A percentile compares a stretch with the other conserved stretches of the same genome.
Evolutionary conservation across 306 rosid genomes (phyloP).

Genomic region (Prunus kanzakura): DNA sequence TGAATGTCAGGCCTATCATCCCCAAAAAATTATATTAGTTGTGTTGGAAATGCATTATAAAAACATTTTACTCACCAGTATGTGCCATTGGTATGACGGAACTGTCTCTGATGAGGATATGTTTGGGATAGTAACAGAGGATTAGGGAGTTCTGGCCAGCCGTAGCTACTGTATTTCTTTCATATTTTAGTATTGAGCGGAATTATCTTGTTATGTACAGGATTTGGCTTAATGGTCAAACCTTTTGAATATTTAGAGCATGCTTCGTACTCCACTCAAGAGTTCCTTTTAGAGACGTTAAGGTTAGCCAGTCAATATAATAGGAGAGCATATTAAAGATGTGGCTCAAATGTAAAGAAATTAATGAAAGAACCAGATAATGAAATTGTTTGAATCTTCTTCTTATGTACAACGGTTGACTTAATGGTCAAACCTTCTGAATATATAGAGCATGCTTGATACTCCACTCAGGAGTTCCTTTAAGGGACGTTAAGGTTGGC

Average conservation of each 20-base stretch:
- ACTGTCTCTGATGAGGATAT: neutral
- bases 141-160: neutral
- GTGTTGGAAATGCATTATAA: neutral
- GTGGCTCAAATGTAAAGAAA: neutral
- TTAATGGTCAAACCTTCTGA: neutral
- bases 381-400: neutral
- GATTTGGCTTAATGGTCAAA: neutral
- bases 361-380: neutral
- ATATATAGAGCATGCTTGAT: neutral
- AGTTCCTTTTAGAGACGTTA: neutral
- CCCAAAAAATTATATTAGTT: neutral
- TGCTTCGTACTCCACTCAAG: neutral
- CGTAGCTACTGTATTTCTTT: neutral
- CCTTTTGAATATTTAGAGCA: neutral
- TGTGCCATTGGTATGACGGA: neutral
- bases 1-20: constrained; percentile 7
- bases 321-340: neutral
- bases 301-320: neutral
- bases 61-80: neutral
- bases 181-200: neutral
- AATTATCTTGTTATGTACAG: neutral
- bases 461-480: neutral
- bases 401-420: neutral
- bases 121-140: neutral
- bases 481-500: neutral